Percentiles rank a stretch among this genome's conserved stretches.
Conservation (phyloP, 2,329 filamentous ascomycete genomes). For the Fusarium sp. region DNA sequence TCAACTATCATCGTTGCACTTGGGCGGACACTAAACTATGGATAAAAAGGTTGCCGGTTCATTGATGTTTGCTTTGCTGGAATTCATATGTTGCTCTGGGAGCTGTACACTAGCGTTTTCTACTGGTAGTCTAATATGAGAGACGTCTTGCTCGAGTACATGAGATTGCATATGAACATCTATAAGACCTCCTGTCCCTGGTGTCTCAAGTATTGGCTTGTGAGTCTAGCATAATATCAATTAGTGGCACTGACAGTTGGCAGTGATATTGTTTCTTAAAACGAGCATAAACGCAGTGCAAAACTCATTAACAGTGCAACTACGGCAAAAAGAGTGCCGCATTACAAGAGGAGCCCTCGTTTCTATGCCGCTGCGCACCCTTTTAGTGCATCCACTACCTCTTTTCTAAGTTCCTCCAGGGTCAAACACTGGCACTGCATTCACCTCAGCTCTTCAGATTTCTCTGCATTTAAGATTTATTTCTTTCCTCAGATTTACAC, state of each 20-base stretch:
- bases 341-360: neutral
- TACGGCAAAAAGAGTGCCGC: neutral
- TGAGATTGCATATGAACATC: neutral
- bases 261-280: constrained; percentile 11
- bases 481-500: constrained; percentile 5
- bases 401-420: neutral
- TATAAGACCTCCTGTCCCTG: too few species aligned
- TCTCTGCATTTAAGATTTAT: constrained; percentile 2
- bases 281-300: neutral
- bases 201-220: neutral
- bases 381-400: neutral
- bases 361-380: neutral
- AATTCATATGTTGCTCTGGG: constrained; percentile 13
- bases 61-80: constrained; percentile 10
- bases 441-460: constrained; percentile 8
- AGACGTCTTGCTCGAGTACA: neutral
- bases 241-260: neutral
- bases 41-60: constrained; percentile 13
- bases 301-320: neutral
- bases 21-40: constrained; percentile 3
- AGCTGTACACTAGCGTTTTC: constrained; percentile 29
- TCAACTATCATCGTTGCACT: neutral
- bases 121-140: constrained; percentile 13
- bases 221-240: neutral
- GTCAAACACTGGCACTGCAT: constrained; percentile 6